phyloP scores from a whole-genome alignment of 768 basidiomycete genomes.

The Auricularia sp. region DNA sequence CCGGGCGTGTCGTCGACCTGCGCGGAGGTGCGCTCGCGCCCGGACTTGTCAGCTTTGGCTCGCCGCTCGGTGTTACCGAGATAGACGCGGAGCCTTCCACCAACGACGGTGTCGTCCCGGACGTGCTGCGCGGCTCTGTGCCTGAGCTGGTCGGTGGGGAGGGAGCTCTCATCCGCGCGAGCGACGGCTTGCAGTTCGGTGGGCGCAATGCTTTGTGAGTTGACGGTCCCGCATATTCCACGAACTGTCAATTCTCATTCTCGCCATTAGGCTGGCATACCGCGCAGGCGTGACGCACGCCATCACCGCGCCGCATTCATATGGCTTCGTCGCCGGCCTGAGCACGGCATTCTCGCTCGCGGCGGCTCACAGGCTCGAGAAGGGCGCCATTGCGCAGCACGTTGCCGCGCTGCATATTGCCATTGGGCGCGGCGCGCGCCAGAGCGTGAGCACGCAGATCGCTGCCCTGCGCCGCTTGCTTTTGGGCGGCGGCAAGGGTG shows the following conservation, averaged over 20 bases:
- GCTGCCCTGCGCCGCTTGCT: constrained; percentile 48
- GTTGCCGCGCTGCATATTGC: constrained; percentile 52
- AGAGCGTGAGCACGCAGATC: constrained; percentile 62
- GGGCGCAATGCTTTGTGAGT: constrained; percentile 48
- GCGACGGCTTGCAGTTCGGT: constrained; percentile 64
- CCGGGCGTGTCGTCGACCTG: constrained; percentile 37
- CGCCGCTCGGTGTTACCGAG: constrained; percentile 55
- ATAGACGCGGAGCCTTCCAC: constrained; percentile 58
- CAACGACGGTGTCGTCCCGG: constrained; percentile 37
- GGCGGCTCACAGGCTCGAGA: constrained; percentile 43
- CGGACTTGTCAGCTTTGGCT: constrained; percentile 30
- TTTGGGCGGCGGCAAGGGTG: constrained; percentile 28
- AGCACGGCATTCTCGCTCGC: constrained; percentile 50
- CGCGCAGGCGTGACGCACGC: constrained; percentile 53
- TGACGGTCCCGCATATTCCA: constrained; percentile 15
- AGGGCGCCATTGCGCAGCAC: constrained; percentile 52
- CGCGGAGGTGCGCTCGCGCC: constrained; percentile 57
- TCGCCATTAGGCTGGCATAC: constrained; percentile 44
- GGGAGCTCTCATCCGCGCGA: constrained; percentile 43
- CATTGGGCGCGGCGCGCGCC: constrained; percentile 33
- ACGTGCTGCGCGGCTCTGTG: constrained; percentile 34
- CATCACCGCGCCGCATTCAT: constrained; percentile 45
- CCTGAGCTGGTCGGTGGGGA: constrained; percentile 35
- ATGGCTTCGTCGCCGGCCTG: constrained; percentile 45
- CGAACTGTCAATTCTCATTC: background rate